Evolutionary conservation across 1,284 basidiomycete species (phyloP), one percentile per base, ranked within the genome.

Genomic region (Cryptococcus sp.): DNA sequence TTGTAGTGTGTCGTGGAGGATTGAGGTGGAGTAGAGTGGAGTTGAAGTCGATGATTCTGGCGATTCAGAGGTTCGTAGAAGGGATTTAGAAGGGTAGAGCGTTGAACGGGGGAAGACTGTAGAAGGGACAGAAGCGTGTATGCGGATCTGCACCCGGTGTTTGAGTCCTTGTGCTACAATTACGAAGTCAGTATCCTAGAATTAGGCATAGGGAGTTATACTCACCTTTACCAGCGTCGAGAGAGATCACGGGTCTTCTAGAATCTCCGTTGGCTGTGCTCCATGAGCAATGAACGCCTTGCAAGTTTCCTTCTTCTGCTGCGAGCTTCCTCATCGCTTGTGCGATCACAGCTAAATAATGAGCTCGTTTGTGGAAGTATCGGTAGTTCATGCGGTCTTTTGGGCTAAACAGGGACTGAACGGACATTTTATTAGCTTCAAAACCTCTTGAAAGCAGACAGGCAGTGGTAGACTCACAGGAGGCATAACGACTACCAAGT

Each of bases 361-460:
- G 94, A 0, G 91, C 88, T 46, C 91, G 83, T 77, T 99, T 99
- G 76, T 95, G 89, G 73, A 95, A 94, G 78, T 91, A 94, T 19
- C 96, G 86, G 39, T 86, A 85, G 72, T 94, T 90, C 55, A 93
- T 81, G 65, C 93, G 91, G 73, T 99, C 95, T 76, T 98, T 99
- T 67, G 94, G 90, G 79, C 96, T 92, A 70, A 99, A 93, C 25
- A 97, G 65, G 23, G 55, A 52, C 75, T 20, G 47, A 16, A 52
- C 46, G 41, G 27, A n/a, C 8, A 23, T 17, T 6, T 40, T 13
- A n/a, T 57, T 43, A 57, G 50, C 20, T 23, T 15, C 2, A 13
- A 45, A 8, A 15, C 42, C 2, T 45, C 16, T 45, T 45, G n/a
- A 4, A 15, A 22, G 6, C 3, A 25, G 25, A 25, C 25, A 4